Evolutionary conservation across 2,329 filamentous ascomycete species (phyloP), one percentile per base, ranked within the genome.

Genomic region (Penicillium corylophilum): DNA sequence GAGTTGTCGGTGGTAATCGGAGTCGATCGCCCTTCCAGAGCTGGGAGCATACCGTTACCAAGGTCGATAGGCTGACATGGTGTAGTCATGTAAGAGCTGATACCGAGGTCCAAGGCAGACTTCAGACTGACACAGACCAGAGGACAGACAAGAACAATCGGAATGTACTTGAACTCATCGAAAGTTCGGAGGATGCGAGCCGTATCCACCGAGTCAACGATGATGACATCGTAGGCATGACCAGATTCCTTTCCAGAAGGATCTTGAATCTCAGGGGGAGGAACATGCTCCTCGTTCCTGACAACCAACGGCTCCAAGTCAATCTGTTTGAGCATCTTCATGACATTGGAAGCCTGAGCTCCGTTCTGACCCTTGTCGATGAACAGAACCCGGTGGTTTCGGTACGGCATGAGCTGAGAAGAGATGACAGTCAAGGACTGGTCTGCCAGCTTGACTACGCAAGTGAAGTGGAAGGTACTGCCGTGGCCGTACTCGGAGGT

Each of bases 41-140:
- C 94, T 6, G 94, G 94, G 16, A 97, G 89, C 82, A 99, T 92
- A 60, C 92, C 93, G 66, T 97, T 97, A 54, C 91, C 92, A 52
- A 99, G 78, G 71, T 99, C 94, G 57, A 96, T 95, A 5, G 93
- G 84, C 65, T 93, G 83, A 74, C 94, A 97, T 8, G 94, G 94
- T 15, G 91, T 96, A 2, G 94, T 97, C 91, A 97, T 96, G 73
- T 96, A 97, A 45, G 92, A 96, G n/a, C 92, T 95, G 62, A 99
- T 96, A 57, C 94, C 93, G 58, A 97, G 82, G 70, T 97, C 94
- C 53, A 97, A 77, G 52, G 93, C 94, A 3, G 90, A 94, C 76
- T 96, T 96, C 63, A 99, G 80, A 71, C 86, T 95, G 61, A 97
- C 90, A 55, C 92, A 89, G 12, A 97, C 91, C 31, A 90, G 79